Conservation (phyloP, 768 basidiomycete genomes). For the Kwoniella botswanensis region DNA sequence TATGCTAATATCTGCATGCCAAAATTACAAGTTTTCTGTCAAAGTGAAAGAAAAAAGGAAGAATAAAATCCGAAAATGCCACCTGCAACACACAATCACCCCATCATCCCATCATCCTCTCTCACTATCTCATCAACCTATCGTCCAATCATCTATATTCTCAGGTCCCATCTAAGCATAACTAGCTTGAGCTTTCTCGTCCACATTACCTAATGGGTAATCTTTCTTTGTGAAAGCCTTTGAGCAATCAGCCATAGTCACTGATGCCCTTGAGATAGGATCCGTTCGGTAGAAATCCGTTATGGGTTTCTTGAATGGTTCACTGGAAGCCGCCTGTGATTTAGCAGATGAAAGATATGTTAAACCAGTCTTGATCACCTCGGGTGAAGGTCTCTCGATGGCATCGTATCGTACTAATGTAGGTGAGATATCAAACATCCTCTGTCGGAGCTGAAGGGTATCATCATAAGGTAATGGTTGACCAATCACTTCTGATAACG, state of each 20-base stretch:
- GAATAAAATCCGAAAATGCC: background rate
- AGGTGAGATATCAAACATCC: conserved; percentile 97
- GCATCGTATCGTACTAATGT: conserved; percentile 82
- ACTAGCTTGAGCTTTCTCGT: conserved; percentile 50
- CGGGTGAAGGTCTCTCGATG: conserved; percentile 74
- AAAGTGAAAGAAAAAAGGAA: background rate
- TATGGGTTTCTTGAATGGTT: conserved; percentile 77
- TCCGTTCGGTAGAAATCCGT: conserved; percentile 96
- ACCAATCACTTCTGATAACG: conserved; percentile 85
- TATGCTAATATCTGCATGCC: conserved; percentile 15
- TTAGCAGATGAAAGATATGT: conserved; percentile 66
- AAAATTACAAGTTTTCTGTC: conserved; percentile 6
- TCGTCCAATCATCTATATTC: background rate
- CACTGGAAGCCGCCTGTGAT: conserved; percentile 34
- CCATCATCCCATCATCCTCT: background rate
- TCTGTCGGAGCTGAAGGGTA: conserved; percentile 77
- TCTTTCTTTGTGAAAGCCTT: conserved; percentile 74
- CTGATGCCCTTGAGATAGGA: conserved; percentile 88
- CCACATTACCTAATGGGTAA: conserved; percentile 41
- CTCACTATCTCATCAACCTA: background rate
- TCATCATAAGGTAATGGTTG: conserved; percentile 86
- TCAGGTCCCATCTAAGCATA: conserved; percentile 25
- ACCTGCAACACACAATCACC: too few relatives aligned
- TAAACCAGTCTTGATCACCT: conserved; percentile 74
- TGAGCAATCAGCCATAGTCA: conserved; percentile 94